Conservation (phyloP, 768 basidiomycete species). For the Agaricus blazei region DNA sequence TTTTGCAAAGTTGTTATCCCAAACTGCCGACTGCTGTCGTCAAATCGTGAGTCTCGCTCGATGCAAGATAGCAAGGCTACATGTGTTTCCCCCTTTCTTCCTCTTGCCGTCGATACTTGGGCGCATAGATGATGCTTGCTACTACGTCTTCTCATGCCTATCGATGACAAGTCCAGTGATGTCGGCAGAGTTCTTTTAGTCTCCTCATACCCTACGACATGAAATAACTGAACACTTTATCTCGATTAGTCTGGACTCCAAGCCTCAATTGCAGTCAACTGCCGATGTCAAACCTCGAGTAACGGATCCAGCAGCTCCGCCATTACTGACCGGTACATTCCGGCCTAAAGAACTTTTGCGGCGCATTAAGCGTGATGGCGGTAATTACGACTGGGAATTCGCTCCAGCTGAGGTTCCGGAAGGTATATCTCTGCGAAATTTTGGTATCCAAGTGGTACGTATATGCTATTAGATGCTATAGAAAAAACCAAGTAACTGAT, state of each 20-base stretch:
- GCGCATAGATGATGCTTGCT: neutral
- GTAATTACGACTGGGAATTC: slow-evolving; percentile 52
- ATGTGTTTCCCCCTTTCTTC: neutral
- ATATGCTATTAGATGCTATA: neutral
- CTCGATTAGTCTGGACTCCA: slow-evolving; percentile 3
- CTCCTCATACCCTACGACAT: neutral
- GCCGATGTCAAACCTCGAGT: neutral
- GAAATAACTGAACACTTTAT: slow-evolving; percentile 3
- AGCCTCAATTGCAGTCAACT: neutral
- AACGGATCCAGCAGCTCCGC: slow-evolving; percentile 23
- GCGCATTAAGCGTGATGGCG: slow-evolving; percentile 13
- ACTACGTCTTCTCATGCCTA: neutral
- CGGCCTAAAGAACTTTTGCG: slow-evolving; percentile 39
- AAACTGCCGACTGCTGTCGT: neutral
- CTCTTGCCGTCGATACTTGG: neutral
- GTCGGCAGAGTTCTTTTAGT: slow-evolving; percentile 1
- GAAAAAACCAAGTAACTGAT: neutral
- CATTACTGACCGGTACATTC: slow-evolving; percentile 48
- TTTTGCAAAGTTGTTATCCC: neutral
- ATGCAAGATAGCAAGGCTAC: neutral
- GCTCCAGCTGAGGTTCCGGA: slow-evolving; percentile 69
- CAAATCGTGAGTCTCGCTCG: slow-evolving; percentile 2
- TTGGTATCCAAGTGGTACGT: slow-evolving; percentile 85
- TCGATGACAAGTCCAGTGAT: neutral
- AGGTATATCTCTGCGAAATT: slow-evolving; percentile 81